These are phyloP conservation scores for Saccharomycopsis sp. DNA, from an alignment of 805 yeast genomes.

Conservation along the genomic window DNA sequence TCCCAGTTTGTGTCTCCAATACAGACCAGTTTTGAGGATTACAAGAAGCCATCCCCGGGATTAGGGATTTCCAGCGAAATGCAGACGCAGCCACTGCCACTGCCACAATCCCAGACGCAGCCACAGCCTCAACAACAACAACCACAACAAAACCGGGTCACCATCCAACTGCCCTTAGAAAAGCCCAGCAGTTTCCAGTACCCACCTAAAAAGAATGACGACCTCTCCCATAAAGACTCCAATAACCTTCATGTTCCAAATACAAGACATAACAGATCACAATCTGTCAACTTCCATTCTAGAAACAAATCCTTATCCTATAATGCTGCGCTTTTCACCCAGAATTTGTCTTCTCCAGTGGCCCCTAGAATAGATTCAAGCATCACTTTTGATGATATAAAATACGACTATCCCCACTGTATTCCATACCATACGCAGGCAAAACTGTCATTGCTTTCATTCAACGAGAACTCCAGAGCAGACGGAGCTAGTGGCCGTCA, in stretches of 20 bases:
- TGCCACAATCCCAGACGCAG: not conserved
- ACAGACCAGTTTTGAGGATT: not conserved
- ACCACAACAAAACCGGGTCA: not conserved
- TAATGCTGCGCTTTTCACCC: not conserved
- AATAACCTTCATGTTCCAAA: not conserved
- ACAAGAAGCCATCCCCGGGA: not conserved
- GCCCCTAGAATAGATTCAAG: conserved; percentile 2
- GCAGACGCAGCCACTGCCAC: not conserved
- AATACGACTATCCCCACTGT: conserved; percentile 20
- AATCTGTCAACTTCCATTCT: conserved; percentile 21
- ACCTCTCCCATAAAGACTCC: not conserved
- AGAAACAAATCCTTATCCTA: conserved; percentile 19
- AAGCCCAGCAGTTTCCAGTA: not conserved
- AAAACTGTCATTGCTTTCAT: conserved; percentile 13
- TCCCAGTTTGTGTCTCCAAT: not conserved
- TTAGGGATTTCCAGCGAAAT: not conserved
- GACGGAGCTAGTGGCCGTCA: not conserved
- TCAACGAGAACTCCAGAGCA: not conserved
- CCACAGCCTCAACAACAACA: too few relatives aligned
- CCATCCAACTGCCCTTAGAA: not conserved
- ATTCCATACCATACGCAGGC: conserved; percentile 17
- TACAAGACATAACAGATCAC: conserved; percentile 13
- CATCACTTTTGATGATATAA: conserved; percentile 15
- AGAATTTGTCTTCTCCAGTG: conserved; percentile 6
- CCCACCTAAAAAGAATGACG: not conserved